A percentile compares a stretch with the other conserved stretches of the same genome.
These are phyloP conservation scores for Omphalea diandra DNA, from an alignment of 441 rosid species.

Conservation along the genomic window DNA sequence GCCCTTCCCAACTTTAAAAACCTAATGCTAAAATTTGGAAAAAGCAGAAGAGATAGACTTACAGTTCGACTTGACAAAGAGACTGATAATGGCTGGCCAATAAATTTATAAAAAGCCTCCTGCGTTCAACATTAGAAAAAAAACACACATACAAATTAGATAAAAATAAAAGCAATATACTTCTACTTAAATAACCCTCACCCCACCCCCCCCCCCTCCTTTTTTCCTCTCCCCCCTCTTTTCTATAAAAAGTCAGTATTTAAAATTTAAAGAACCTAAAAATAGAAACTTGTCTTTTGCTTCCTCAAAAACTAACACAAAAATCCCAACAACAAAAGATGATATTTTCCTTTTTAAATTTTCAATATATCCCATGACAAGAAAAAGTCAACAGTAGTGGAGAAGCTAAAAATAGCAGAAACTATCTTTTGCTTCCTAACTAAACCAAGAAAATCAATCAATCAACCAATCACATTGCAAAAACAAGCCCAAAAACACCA, in stretches of 20 bases:
- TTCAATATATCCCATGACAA: too few species aligned
- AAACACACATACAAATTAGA: not conserved
- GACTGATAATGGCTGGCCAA: constrained; percentile 82
- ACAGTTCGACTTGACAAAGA: constrained; percentile 88
- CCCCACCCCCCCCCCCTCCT: too few species aligned
- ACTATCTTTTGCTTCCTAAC: not conserved
- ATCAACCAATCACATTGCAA: too few species aligned
- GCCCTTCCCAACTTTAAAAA: not conserved
- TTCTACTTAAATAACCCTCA: too few species aligned
- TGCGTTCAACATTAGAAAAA: constrained; percentile 24
- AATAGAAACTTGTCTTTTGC: not conserved
- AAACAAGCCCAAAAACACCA: not conserved
- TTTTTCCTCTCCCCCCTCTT: too few species aligned
- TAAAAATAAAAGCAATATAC: not conserved
- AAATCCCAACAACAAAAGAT: too few species aligned
- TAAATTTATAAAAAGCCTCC: constrained; percentile 84
- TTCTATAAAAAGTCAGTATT: not conserved
- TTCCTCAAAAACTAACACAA: too few species aligned
- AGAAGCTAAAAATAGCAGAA: too few species aligned
- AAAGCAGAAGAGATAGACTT: constrained; percentile 31
- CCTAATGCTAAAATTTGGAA: not conserved
- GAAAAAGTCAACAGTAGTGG: too few species aligned
- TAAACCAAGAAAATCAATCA: not conserved
- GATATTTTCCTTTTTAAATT: too few species aligned
- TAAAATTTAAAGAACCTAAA: not conserved